Evolutionary conservation across 495 filamentous ascomycete genomes (phyloP), one percentile per base, ranked within the genome.

Genomic region (Penicillium fimorum): DNA sequence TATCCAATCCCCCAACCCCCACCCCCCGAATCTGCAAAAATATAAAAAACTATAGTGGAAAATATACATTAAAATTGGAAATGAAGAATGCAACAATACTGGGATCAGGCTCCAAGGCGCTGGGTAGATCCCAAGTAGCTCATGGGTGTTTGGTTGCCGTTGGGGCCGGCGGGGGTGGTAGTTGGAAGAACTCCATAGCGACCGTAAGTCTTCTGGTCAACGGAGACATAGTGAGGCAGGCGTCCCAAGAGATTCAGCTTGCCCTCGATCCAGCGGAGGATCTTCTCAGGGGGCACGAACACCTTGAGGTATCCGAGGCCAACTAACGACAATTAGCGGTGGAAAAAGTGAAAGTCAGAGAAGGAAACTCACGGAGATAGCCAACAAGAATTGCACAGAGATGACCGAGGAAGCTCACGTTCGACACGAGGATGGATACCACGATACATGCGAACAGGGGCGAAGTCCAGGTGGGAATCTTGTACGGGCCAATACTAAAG

Each of bases 161-260:
- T 79, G 80, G n/a, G 60, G 67, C 24, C 55, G 22, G 61, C 59
- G 5, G 67, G 42, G 20, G 67, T 77, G 29, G 75, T 77, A 0
- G 84, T 83, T 2, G 92, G 92, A 20, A 97, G 74, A 17, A 97
- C 89, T 1, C 92, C 92, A 65, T 93, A 96, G 46, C 92, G 81
- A n/a, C 92, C 92, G 65, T 91, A 95, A n/a, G 88, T 95, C 81
- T 95, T 96, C 68, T 96, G 92, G 65, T 97, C 92, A 12, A 97
- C 84, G 18, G 88, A 92, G 15, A 97, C 86, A 64, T 95, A 97
- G 71, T 93, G 88, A 15, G 92, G 91, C 37, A 96, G 71, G 54
- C 89, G 79, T 13, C 85, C 89, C 4, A 95, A 76, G 18, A 96
- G 80, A 60, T 96, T 93, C 50, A 95, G 63, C 69, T 90, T 95